Base-by-base conservation (phyloP, 1,284 basidiomycete species). In the Malassezia pachydermatis region DNA sequence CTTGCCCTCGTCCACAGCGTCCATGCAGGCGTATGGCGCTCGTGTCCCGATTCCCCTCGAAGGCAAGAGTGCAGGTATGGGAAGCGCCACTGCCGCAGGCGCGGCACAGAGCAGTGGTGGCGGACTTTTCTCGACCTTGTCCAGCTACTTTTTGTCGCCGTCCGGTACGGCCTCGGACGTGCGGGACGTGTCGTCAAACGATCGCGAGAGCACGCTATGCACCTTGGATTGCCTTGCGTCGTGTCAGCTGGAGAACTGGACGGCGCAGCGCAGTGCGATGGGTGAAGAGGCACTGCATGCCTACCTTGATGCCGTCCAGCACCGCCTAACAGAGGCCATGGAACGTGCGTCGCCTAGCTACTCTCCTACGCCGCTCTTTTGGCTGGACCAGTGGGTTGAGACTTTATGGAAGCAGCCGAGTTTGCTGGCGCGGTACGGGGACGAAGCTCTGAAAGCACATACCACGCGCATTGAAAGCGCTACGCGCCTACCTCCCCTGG, bases 91-190 rank as follows among this genome's bases (percentile, higher is more conserved):
- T 7, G 80, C 82, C 16, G 85, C 86, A 2, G 84, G 83, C 72
- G 94, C 96, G 60, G 88, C 92, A 25, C 77, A 92, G 27, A 81
- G 84, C 59, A 80, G 86, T 32, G 89, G 95, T 55, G 84, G 84
- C 22, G 94, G 94, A 16, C 76, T 99, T 20, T 77, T 99, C 19
- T 96, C 89, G 20, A 83, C 94, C 0, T 74, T 99, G 41, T 96
- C 92, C 2, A 94, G 88, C 0, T 99, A 99, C 73, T 78, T 99
- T 52, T 82, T 99, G 76, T 94, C 90, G 13, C 94, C 94, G 1
- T 96, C 96, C 22, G 73, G 79, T 19, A 81, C 79, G 60, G 76
- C 78, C 6, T 86, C 89, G 22, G 77, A 80, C 16, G 79, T 87
- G 2, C 85, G 87, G 9, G 73, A 75, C 34, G 72, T 73, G 13